A percentile compares a stretch with the other conserved stretches of the same genome.
These are phyloP conservation scores for Cordyceps javanica DNA, from an alignment of 2,329 filamentous ascomycete genomes.

Conservation along the genomic window DNA sequence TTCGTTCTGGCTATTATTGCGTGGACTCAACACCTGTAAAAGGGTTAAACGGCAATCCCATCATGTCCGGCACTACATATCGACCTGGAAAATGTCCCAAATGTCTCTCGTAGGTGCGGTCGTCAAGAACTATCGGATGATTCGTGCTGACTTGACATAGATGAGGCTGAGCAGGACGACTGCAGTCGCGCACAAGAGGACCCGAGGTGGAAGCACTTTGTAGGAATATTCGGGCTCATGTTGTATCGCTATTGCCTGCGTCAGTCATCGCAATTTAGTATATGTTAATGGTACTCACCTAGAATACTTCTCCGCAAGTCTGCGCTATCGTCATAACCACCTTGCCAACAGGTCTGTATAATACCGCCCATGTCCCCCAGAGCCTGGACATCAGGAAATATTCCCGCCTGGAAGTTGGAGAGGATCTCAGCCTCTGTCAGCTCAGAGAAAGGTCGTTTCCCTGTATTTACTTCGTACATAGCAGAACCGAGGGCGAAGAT, in stretches of 20 bases:
- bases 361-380: neutral
- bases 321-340: neutral
- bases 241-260: neutral
- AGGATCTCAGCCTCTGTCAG: neutral
- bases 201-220: neutral
- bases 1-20: too few relatives aligned
- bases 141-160: neutral
- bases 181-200: neutral
- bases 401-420: neutral
- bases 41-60: too few relatives aligned
- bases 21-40: too few relatives aligned
- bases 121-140: neutral
- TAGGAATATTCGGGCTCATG: neutral
- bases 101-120: neutral
- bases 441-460: neutral
- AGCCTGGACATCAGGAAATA: neutral
- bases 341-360: neutral
- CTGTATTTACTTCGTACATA: neutral
- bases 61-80: neutral
- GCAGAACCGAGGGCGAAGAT: neutral
- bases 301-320: neutral
- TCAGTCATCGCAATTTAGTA: neutral
- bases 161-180: neutral
- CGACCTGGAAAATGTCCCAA: neutral
- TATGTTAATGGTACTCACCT: neutral